phyloP scores from a whole-genome alignment of 2,329 filamentous ascomycete species.

The Neopestalotiopsis clavispora region DNA sequence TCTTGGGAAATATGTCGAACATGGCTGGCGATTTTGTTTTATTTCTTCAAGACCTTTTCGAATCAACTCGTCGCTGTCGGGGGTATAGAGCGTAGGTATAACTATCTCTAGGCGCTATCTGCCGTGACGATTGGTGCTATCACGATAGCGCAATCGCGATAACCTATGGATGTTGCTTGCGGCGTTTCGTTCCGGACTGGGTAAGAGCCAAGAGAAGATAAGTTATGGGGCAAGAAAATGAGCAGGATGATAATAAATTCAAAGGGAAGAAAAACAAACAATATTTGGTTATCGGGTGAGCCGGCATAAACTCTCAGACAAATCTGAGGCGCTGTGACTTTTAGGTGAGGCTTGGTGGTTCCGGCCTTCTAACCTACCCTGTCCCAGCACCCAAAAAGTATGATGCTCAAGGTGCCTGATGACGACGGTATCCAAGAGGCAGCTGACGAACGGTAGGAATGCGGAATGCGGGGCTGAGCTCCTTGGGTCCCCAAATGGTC shows the following conservation, averaged over 20 bases:
- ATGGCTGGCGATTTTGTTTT: slow-evolving; percentile 41
- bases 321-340: not conserved
- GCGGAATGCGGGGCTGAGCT: slow-evolving; percentile 11
- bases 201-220: not conserved
- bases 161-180: not conserved
- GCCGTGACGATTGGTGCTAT: not conserved
- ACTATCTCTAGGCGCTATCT: not conserved
- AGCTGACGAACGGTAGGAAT: slow-evolving; percentile 9
- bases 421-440: slow-evolving; percentile 5
- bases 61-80: not conserved
- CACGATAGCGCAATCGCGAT: slow-evolving; percentile 6
- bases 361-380: not conserved
- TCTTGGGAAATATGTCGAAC: slow-evolving; percentile 69
- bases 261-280: not conserved
- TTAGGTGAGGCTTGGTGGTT: slow-evolving; percentile 2
- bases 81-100: not conserved
- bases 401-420: slow-evolving; percentile 7
- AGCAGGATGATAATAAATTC: not conserved
- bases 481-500: not conserved
- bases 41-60: not conserved
- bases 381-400: not conserved
- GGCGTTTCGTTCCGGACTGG: not conserved
- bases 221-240: not conserved
- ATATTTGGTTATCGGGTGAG: not conserved
- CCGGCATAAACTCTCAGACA: not conserved